Base-by-base conservation (phyloP, 805 yeast genomes). In the Blastobotrys americana region DNA sequence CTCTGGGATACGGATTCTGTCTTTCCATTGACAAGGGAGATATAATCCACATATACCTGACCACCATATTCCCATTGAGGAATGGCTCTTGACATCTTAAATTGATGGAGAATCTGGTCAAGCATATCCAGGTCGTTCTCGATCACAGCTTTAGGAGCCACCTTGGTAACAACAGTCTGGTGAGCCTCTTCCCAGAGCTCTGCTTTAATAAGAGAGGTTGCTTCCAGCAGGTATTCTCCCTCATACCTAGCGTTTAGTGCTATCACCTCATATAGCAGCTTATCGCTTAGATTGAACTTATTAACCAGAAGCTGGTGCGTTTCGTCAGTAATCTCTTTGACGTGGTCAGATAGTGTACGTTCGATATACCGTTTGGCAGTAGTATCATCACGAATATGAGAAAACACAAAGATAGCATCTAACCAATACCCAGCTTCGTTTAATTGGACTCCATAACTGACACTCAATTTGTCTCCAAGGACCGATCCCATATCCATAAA, bases 131-230 rank as follows among this genome's bases (percentile, higher is more conserved):
- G 41, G 10, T 60, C 64, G 45, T 74, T 72, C n/a, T 74, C 68
- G 13, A 80, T 73, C 1, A 89, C 76, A 2, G 81, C 74, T 10
- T 63, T 60, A 5, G 97, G 97, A 0, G 90, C 97, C 23, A 87
- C 82, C 2, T 69, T 59, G 1, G 66, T 57, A 5, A 80, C 54
- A 3, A 85, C 63, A 1, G 77, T 64, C 2, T 64, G 58, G 55
- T 85, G 93, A 0, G 96, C 95, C 34, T 76, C 78, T 0, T 63
- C 68, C 67, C 75, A 76, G 41, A 73, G 60, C 8, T 67, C 69
- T 0, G 95, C 95, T 9, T 68, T 70, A 1, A 86, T 63, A 38
- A 82, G 71, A 22, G 80, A 76, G 38, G 71, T 67, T 1, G 80
- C 78, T 53, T 86, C 87, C 13, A 72, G 67, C 64, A 79, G 69